Percentiles rank a stretch among this genome's conserved stretches.
Conservation (phyloP, 352 stramenopile species). For the Phytopythium kandeliae region DNA sequence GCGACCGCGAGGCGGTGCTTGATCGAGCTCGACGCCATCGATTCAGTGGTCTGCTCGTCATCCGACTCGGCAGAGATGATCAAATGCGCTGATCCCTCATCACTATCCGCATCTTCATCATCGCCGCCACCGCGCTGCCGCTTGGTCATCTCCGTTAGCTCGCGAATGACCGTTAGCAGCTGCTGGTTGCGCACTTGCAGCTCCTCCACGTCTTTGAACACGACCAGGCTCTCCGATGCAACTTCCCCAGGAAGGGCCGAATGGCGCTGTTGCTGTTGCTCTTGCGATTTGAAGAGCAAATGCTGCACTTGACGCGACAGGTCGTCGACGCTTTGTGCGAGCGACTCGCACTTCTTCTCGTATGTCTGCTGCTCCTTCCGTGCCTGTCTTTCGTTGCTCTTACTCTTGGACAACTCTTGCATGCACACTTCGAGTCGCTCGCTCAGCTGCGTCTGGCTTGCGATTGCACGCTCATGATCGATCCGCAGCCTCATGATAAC, state of each 20-base stretch:
- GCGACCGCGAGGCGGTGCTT: constrained; percentile 55
- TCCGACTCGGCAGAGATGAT: constrained; percentile 64
- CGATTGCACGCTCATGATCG: constrained; percentile 87
- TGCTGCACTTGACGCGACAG: constrained; percentile 92
- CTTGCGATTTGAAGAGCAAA: constrained; percentile 56
- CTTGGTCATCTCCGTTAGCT: constrained; percentile 58
- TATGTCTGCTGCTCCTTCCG: constrained; percentile 54
- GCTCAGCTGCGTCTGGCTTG: constrained; percentile 74
- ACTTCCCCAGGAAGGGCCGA: constrained; percentile 15
- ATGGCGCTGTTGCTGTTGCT: constrained; percentile 15
- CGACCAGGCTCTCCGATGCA: constrained; percentile 70
- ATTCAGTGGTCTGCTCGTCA: constrained; percentile 30
- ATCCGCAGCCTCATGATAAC: constrained; percentile 85
- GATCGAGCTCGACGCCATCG: constrained; percentile 22
- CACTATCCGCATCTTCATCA: constrained; percentile 10
- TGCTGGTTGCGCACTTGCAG: constrained; percentile 92
- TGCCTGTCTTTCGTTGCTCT: constrained; percentile 62
- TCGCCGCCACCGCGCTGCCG: constrained; percentile 15
- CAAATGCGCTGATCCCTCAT: constrained; percentile 22
- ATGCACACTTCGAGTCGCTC: constrained; percentile 58
- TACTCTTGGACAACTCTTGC: constrained; percentile 66
- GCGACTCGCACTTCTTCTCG: constrained; percentile 65
- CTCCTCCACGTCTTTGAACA: constrained; percentile 84
- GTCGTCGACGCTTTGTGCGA: constrained; percentile 83
- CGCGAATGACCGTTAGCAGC: constrained; percentile 74